These are phyloP conservation scores for Aspergillus japonicus DNA, from an alignment of 2,329 filamentous ascomycete genomes.

Conservation along the genomic window DNA sequence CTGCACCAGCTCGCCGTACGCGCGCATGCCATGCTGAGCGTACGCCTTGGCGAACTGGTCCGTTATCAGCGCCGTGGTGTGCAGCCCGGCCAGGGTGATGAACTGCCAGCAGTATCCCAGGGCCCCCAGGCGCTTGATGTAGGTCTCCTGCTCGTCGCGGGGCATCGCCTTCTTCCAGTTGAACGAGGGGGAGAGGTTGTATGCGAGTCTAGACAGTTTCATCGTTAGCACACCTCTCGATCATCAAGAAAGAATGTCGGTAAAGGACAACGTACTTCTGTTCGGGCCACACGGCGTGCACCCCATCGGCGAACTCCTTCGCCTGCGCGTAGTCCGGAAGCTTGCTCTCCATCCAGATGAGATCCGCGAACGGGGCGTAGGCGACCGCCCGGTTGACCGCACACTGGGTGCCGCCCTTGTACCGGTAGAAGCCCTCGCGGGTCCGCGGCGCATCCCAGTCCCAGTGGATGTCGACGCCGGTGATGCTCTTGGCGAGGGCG, in stretches of 20 bases:
- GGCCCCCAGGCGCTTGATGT: conserved; percentile 81
- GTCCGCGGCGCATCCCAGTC: conserved; percentile 95
- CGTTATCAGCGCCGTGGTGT: conserved; percentile 90
- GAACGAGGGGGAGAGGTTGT: conserved; percentile 98
- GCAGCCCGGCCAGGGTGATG: conserved; percentile 96
- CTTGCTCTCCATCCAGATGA: conserved; percentile 99
- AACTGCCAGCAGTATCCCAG: conserved; percentile 99
- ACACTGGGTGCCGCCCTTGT: conserved; percentile 86
- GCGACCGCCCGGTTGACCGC: conserved; percentile 87
- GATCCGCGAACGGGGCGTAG: conserved; percentile 88
- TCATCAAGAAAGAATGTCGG: neutral
- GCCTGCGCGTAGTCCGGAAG: conserved; percentile 89
- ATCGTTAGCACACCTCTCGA: no score
- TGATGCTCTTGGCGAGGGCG: conserved; percentile 71
- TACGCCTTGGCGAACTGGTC: conserved; percentile 86
- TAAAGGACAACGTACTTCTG: conserved; percentile 69
- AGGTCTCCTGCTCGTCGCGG: conserved; percentile 89
- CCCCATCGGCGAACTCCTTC: conserved; percentile 86
- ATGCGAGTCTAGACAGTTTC: conserved; percentile 66
- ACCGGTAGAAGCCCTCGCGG: conserved; percentile 90
- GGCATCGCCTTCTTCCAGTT: conserved; percentile 99
- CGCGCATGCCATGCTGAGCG: conserved; percentile 81
- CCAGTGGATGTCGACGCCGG: conserved; percentile 81
- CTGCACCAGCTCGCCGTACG: conserved; percentile 95
- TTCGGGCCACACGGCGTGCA: conserved; percentile 92